phyloP scores from a whole-genome alignment of 345 rosid genomes.

The Brassica incana region DNA sequence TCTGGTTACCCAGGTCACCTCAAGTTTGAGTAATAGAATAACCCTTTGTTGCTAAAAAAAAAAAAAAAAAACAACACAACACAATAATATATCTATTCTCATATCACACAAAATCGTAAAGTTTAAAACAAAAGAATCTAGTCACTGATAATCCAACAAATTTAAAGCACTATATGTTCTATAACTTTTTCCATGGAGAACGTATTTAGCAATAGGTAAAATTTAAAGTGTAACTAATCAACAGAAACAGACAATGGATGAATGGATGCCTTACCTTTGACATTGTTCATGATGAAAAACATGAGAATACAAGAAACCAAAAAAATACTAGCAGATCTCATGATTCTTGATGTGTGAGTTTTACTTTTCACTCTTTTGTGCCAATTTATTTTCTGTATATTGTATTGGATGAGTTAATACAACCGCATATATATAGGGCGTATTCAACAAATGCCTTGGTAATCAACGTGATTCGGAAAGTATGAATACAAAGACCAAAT shows the following conservation, averaged over 20 bases:
- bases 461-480: neutral
- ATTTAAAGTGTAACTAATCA: too few species aligned
- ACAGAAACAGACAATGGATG: neutral
- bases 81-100: too few species aligned
- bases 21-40: too few species aligned
- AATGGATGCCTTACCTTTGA: slow-evolving; percentile 10
- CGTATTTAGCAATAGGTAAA: too few species aligned
- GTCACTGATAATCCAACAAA: neutral
- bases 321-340: slow-evolving; percentile 20
- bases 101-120: too few species aligned
- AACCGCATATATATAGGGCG: neutral
- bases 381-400: neutral
- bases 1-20: too few species aligned
- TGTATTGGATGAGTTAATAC: neutral
- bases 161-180: neutral
- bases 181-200: neutral
- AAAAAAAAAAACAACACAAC: too few species aligned
- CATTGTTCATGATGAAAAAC: neutral
- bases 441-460: neutral
- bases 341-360: neutral
- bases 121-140: neutral
- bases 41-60: too few species aligned
- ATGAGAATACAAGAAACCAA: slow-evolving; percentile 30
- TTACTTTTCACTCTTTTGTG: neutral
- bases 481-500: neutral